Evolutionary conservation across 2,329 filamentous ascomycete genomes (phyloP).

Genomic region (Immersiporthe knoxdaviesiana): DNA sequence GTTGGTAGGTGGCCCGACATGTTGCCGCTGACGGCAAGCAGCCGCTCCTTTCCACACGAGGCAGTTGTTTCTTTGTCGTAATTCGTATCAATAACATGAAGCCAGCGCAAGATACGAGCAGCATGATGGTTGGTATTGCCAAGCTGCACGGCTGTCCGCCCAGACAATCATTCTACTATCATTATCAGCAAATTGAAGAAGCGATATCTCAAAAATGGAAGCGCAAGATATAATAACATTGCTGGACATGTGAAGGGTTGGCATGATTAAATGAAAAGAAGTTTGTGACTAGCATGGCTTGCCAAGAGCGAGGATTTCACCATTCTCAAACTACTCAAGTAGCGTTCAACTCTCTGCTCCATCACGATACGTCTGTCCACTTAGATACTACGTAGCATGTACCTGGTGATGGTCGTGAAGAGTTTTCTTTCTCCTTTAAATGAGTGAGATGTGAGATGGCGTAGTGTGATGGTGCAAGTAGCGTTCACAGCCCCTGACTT

Average conservation of each 20-base stretch:
- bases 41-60: too few relatives aligned
- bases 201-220: not conserved
- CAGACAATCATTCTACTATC: not conserved
- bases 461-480: not conserved
- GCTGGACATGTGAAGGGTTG: too few relatives aligned
- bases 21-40: not conserved
- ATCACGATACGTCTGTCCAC: too few relatives aligned
- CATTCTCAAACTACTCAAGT: too few relatives aligned
- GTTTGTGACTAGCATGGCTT: too few relatives aligned
- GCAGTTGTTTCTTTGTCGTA: too few relatives aligned
- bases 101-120: not conserved
- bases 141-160: not conserved
- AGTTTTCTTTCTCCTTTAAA: not conserved
- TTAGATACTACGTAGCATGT: not conserved
- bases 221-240: not conserved
- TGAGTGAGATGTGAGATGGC: not conserved
- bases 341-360: too few relatives aligned
- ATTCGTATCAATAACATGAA: not conserved
- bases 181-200: not conserved
- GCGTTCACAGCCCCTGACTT: not conserved
- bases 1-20: too few relatives aligned
- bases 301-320: too few relatives aligned
- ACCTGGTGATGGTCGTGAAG: not conserved
- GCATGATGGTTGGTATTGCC: not conserved
- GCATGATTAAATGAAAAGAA: too few relatives aligned